Conservation (phyloP, 371 early-diverging fungal genomes). For the Rhizopus delemar region DNA sequence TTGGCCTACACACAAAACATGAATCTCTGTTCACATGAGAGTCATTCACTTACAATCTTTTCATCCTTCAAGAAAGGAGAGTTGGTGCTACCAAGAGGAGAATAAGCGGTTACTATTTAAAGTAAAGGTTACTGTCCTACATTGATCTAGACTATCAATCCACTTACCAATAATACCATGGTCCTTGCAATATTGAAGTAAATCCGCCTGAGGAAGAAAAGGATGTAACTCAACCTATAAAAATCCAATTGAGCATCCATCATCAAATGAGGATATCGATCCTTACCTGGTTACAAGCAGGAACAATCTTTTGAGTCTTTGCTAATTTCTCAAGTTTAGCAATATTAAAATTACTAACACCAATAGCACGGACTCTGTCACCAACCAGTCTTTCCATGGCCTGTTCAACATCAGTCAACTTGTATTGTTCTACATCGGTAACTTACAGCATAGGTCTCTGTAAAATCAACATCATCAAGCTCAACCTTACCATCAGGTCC, state of each 20-base stretch:
- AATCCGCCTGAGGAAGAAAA: slow-evolving; percentile 43
- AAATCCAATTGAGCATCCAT: background rate
- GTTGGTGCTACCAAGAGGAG: slow-evolving; percentile 46
- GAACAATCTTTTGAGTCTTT: slow-evolving; percentile 37
- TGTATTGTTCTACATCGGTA: background rate
- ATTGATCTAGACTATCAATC: slow-evolving; percentile 6
- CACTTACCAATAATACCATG: slow-evolving; percentile 35
- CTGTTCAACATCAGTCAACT: slow-evolving; percentile 62
- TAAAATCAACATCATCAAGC: slow-evolving; percentile 20
- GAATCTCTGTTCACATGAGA: background rate
- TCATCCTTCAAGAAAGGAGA: slow-evolving; percentile 26
- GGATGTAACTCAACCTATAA: slow-evolving; percentile 71
- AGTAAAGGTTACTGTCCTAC: background rate
- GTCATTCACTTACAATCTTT: slow-evolving; percentile 24
- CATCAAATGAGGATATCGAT: background rate
- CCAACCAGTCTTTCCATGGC: slow-evolving; percentile 73
- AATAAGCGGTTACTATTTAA: slow-evolving; percentile 40
- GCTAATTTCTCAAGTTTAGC: slow-evolving; percentile 33
- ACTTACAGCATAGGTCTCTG: slow-evolving; percentile 57
- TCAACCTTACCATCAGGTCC: slow-evolving; percentile 36
- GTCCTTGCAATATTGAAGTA: slow-evolving; percentile 41
- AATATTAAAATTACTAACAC: slow-evolving; percentile 42
- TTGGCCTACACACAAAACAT: slow-evolving; percentile 23
- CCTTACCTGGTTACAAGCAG: slow-evolving; percentile 54
- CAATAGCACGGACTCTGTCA: slow-evolving; percentile 51